A percentile compares a stretch with the other conserved stretches of the same genome.
Conservation (phyloP, 2,329 filamentous ascomycete species). For the Exophiala bonariae region DNA sequence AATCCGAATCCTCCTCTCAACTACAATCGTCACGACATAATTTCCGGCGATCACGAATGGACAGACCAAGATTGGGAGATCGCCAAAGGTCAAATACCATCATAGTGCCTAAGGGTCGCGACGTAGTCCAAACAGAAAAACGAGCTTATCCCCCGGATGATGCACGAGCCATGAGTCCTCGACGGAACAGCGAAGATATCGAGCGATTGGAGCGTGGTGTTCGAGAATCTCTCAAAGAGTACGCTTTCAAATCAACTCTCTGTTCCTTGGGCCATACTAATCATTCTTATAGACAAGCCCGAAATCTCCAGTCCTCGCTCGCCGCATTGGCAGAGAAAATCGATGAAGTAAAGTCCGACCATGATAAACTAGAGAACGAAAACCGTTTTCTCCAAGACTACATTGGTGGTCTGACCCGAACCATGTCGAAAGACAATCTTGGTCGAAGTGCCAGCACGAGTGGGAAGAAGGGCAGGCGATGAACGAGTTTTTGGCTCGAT, state of each 20-base stretch:
- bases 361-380: constrained; percentile 94
- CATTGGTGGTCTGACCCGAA: constrained; percentile 91
- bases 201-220: constrained; percentile 84
- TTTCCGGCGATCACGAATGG: constrained; percentile 42
- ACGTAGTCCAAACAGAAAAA: constrained; percentile 70
- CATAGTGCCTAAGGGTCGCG: constrained; percentile 75
- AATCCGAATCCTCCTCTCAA: constrained; percentile 47
- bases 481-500: constrained; percentile 1
- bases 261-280: constrained; percentile 6
- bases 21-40: constrained; percentile 54
- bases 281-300: constrained; percentile 68
- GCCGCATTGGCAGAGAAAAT: constrained; percentile 89
- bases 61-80: constrained; percentile 68
- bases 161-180: constrained; percentile 90
- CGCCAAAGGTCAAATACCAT: constrained; percentile 81
- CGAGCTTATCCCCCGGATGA: constrained; percentile 81
- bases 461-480: constrained; percentile 25
- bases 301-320: constrained; percentile 83
- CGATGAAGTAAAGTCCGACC: constrained; percentile 89
- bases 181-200: constrained; percentile 85
- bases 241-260: constrained; percentile 39
- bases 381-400: constrained; percentile 98
- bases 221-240: constrained; percentile 63
- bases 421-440: constrained; percentile 55
- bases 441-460: constrained; percentile 25